Base-by-base conservation (phyloP, 2,329 filamentous ascomycete species). In the Elsinoe batatas region DNA sequence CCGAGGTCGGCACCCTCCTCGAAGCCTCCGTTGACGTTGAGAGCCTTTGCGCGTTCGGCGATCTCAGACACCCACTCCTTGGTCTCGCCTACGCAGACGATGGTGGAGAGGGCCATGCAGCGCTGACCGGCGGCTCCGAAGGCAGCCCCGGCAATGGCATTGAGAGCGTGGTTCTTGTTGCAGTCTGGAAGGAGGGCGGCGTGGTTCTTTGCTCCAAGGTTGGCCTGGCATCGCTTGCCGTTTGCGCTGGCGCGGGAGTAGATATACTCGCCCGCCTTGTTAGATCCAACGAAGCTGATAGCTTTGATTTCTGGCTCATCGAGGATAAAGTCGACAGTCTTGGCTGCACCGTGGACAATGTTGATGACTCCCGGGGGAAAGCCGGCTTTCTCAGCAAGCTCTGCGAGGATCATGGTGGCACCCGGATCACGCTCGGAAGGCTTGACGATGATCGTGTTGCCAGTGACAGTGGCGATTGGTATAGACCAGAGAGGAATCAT, bases 401-500 rank as follows among this genome's bases (percentile, higher is more conserved):
- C 87, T 12, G 85, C 87, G 32, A 93, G 77, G 66, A 93, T 91
- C 85, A 93, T 90, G 65, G 84, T 83, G 8, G 87, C 87, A 58
- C 88, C 88, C 7, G 88, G 88, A 65, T 91, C 88, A 57, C 88
- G 82, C 75, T 94, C 88, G 1, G 88, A 91, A 8, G 88, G 88
- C 79, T 94, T 94, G 63, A 94, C 76, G 62, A 94, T 81, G 57
- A 90, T 76, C 12, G 87, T 91, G 76, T 94, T 94, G 53, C 88
- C 88, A 15, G 86, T 89, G 26, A 91, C 81, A 42, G 87, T 88
- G 46, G 88, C 88, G 63, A 93, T 87, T 37, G 88, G 88, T 59
- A 94, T 90, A 59, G 81, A 89, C 88, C 88, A 94, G n/a, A 94
- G 78, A 3, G 88, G 88, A 69, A 94, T 93, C 88, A 94, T 94